Percentiles rank a stretch among this genome's conserved stretches.
phyloP scores from a whole-genome alignment of 805 yeast species.

The Kluyveromyces wickerhamii region DNA sequence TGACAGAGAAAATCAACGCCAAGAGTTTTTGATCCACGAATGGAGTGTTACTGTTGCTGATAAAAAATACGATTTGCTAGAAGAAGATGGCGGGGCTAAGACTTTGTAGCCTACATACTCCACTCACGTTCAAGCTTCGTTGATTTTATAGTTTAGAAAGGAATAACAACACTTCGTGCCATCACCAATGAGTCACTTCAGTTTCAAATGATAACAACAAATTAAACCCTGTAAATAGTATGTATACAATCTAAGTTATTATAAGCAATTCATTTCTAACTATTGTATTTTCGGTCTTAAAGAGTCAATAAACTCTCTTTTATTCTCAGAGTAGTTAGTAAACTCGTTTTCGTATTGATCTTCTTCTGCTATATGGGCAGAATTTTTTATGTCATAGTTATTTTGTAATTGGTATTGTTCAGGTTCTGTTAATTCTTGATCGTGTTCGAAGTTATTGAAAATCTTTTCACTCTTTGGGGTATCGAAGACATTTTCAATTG shows the following conservation, averaged over 20 bases:
- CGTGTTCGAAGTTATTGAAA: too few species aligned
- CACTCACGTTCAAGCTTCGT: too few species aligned
- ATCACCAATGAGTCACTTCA: too few species aligned
- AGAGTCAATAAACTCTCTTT: slow-evolving; percentile 34
- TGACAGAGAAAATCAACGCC: slow-evolving; percentile 50
- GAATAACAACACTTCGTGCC: too few species aligned
- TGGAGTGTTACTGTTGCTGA: slow-evolving; percentile 54
- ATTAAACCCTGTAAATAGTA: slow-evolving; percentile 3
- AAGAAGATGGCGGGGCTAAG: slow-evolving; percentile 36
- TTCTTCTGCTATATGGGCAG: slow-evolving; percentile 34
- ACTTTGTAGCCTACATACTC: slow-evolving; percentile 6
- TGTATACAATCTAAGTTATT: not conserved
- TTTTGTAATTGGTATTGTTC: slow-evolving; percentile 28
- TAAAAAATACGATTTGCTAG: slow-evolving; percentile 39
- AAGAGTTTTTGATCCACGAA: slow-evolving; percentile 49
- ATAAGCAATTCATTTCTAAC: not conserved
- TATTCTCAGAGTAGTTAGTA: slow-evolving; percentile 38
- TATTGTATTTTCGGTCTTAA: slow-evolving; percentile 31
- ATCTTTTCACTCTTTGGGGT: slow-evolving; percentile 17
- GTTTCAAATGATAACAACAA: too few species aligned
- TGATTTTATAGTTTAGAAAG: too few species aligned
- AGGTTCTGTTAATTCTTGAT: not conserved
- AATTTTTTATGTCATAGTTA: slow-evolving; percentile 26
- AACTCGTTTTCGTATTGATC: slow-evolving; percentile 40
- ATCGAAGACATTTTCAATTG: slow-evolving; percentile 18